Base-by-base conservation (phyloP, 805 yeast genomes). In the Hanseniaspora vineae region DNA sequence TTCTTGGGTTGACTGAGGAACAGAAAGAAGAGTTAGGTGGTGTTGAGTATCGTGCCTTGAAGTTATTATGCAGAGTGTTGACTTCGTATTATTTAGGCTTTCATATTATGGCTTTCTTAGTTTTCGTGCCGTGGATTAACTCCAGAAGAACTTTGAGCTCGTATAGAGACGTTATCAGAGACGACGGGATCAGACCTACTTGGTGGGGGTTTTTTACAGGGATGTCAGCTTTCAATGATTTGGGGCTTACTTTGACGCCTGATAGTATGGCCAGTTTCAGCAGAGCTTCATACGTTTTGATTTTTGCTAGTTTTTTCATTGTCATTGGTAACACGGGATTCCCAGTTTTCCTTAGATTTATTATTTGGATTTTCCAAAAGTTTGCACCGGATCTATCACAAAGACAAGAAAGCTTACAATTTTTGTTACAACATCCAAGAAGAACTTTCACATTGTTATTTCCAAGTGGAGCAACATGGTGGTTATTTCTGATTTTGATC, bases 1-100 rank as follows among this genome's bases (percentile, higher is more conserved):
- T 92, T 69, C 83, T 87, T 2, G 83, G 83, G 14, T 64, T 92
- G 42, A 78, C 86, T 2, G 85, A 80, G 35, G 80, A 75, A 20
- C 97, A 92, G 62, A 88, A 86, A 57, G 94, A 84, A 50, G 99
- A 92, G 61, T 67, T 92, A 37, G 99, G 98, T 37, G 99, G 98
- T 45, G 96, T 92, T 14, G 99, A 92, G 59, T 92, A 92, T 61
- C 74, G 97, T 42, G 87, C 99, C 0, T 73, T 85, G 49, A 87
- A 87, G 58, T 66, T 88, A 10, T 66, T 92, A 49, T 77, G 83
- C 49, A 74, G 75, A 52, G 75, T 90, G 42, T 64, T 90, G 13
- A 59, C 77, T 0, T 50, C 62, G 6, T 92, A 85, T 58, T 88
- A 85, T 56, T 52, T 88, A 48, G 95, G 96, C 0, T 79, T 86